These are phyloP conservation scores for Massarina eburnea DNA, from an alignment of 2,329 filamentous ascomycete genomes.

Conservation along the genomic window DNA sequence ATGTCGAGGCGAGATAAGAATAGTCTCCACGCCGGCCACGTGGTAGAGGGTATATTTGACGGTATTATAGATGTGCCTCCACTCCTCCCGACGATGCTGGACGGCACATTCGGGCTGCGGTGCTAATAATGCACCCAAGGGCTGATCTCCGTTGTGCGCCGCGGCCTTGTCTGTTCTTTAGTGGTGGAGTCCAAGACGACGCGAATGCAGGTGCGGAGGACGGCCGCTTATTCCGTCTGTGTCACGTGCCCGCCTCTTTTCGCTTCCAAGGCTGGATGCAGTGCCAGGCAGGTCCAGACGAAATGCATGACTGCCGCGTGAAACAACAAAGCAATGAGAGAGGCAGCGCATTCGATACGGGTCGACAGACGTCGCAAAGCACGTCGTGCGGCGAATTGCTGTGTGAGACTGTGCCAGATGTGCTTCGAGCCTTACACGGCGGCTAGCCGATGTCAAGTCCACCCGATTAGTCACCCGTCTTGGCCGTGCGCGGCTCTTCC, in stretches of 20 bases:
- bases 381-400: constrained; percentile 27
- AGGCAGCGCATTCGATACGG: constrained; percentile 14
- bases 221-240: constrained; percentile 1
- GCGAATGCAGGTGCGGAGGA: constrained; percentile 9
- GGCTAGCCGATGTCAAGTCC: constrained; percentile 17
- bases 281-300: constrained; percentile 8
- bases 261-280: constrained; percentile 3
- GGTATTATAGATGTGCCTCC: too few species aligned
- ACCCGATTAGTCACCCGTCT: constrained; percentile 29
- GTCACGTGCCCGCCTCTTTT: background rate
- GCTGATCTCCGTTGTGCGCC: constrained; percentile 4
- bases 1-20: too few species aligned
- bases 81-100: too few species aligned
- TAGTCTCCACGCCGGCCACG: too few species aligned
- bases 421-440: constrained; percentile 24
- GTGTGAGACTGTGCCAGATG: constrained; percentile 24
- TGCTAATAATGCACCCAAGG: constrained; percentile 3
- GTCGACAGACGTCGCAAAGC: constrained; percentile 21
- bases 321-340: constrained; percentile 21
- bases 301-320: constrained; percentile 16
- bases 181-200: background rate
- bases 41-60: too few species aligned
- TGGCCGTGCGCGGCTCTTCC: constrained; percentile 15
- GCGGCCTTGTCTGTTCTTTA: background rate
- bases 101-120: background rate